phyloP scores from a whole-genome alignment of 495 filamentous ascomycete species.

The Hypoxylon cercidicola region DNA sequence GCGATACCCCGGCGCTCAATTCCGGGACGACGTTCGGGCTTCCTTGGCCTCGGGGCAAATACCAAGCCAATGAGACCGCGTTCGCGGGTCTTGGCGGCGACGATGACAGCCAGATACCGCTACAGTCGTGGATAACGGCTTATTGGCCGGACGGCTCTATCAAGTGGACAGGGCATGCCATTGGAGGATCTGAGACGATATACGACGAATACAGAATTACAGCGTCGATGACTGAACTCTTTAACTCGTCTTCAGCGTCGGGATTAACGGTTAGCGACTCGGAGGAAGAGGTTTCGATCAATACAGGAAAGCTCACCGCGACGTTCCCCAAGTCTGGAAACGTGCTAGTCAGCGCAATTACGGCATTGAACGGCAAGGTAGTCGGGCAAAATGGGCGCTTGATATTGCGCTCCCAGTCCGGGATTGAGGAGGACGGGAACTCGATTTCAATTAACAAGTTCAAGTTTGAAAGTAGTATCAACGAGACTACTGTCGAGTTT shows the following conservation, averaged over 20 bases:
- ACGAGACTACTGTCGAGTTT: conserved; percentile 40
- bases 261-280: conserved; percentile 27
- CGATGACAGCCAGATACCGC: conserved; percentile 35
- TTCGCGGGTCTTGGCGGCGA: conserved; percentile 45
- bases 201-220: conserved; percentile 41
- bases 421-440: conserved; percentile 36
- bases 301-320: conserved; percentile 53
- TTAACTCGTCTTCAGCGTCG: conserved; percentile 11
- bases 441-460: conserved; percentile 25
- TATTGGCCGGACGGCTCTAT: conserved; percentile 59
- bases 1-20: conserved; percentile 44
- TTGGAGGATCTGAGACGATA: conserved; percentile 41
- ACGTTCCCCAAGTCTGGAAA: conserved; percentile 51
- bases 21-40: conserved; percentile 55
- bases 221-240: conserved; percentile 12
- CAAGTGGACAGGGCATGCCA: conserved; percentile 60
- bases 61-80: conserved; percentile 42
- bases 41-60: conserved; percentile 56
- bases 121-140: conserved; percentile 57
- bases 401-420: conserved; percentile 52
- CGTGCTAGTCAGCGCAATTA: conserved; percentile 48
- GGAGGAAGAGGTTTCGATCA: conserved; percentile 32
- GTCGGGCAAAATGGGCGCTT: conserved; percentile 55
- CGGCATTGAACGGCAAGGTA: conserved; percentile 48
- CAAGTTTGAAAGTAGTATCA: conserved; percentile 39